These are phyloP conservation scores for Gaeumannomyces tritici DNA, from an alignment of 2,329 filamentous ascomycete genomes.

Conservation along the genomic window DNA sequence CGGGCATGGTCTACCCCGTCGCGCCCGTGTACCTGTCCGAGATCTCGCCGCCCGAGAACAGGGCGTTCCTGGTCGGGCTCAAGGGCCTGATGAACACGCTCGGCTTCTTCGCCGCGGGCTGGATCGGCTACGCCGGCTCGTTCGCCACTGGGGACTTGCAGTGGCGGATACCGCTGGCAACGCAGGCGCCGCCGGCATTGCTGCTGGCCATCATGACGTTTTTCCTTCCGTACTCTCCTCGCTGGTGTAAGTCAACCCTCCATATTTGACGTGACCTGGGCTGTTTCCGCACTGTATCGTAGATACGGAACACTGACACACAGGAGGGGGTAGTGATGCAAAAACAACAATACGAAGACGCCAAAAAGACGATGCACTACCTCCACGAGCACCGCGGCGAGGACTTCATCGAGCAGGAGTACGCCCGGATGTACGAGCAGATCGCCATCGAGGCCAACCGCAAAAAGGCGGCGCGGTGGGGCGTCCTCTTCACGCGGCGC, in stretches of 20 bases:
- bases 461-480: constrained; percentile 8
- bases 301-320: too few relatives aligned
- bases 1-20: constrained; percentile 18
- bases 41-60: constrained; percentile 22
- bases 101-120: constrained; percentile 27
- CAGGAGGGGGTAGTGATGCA: constrained; percentile 10
- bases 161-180: constrained; percentile 24
- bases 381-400: constrained; percentile 14
- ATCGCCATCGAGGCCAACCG: constrained; percentile 12
- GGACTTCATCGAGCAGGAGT: constrained; percentile 13
- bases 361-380: constrained; percentile 13
- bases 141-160: constrained; percentile 18
- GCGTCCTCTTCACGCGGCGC: constrained; percentile 17
- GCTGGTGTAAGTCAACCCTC: constrained; percentile 13
- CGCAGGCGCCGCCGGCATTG: constrained; percentile 17
- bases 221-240: constrained; percentile 17
- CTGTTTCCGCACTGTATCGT: too few relatives aligned
- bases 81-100: constrained; percentile 21
- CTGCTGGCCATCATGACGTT: constrained; percentile 11
- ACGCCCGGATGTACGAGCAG: constrained; percentile 15
- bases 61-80: constrained; percentile 6
- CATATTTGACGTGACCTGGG: too few relatives aligned
- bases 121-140: constrained; percentile 27
- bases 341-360: constrained; percentile 15
- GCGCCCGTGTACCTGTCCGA: constrained; percentile 16